A percentile compares a stretch with the other conserved stretches of the same genome.
These are phyloP conservation scores for Ceratorhiza oryzae-sativae DNA, from an alignment of 1,284 basidiomycete species.

Conservation along the genomic window DNA sequence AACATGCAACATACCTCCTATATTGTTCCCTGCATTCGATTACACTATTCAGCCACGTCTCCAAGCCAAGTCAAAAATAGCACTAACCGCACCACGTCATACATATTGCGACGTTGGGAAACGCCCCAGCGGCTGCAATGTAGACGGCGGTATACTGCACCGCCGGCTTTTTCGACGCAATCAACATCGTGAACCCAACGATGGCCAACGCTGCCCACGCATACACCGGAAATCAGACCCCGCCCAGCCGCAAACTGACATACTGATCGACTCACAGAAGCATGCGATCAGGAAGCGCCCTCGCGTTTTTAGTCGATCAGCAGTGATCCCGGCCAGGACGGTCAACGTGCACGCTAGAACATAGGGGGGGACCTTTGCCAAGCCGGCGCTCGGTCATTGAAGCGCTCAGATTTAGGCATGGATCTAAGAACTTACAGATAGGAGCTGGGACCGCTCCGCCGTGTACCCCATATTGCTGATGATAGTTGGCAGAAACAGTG, in stretches of 20 bases:
- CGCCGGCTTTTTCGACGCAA: constrained; percentile 44
- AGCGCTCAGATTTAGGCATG: neutral
- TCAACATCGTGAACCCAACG: constrained; percentile 48
- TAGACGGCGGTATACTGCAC: constrained; percentile 51
- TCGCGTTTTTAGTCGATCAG: constrained; percentile 38
- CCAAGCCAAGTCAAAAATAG: neutral
- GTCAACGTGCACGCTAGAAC: constrained; percentile 47
- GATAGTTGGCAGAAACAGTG: constrained; percentile 63
- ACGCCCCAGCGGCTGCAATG: constrained; percentile 50
- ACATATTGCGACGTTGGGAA: constrained; percentile 50
- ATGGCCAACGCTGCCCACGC: constrained; percentile 45
- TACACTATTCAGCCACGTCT: neutral
- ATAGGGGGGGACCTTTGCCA: constrained; percentile 31
- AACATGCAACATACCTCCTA: constrained; percentile 45
- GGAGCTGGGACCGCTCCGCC: constrained; percentile 48
- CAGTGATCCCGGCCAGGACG: constrained; percentile 46
- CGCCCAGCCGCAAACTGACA: neutral
- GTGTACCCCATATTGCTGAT: constrained; percentile 55
- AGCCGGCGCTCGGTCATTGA: neutral
- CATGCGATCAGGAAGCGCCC: constrained; percentile 38
- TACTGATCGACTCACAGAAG: constrained; percentile 24
- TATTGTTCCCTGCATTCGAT: constrained; percentile 46
- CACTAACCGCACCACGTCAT: constrained; percentile 48
- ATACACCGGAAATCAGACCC: constrained; percentile 10
- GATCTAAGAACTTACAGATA: constrained; percentile 2